phyloP scores from a whole-genome alignment of 306 rosid species.

The Abrus pulchellus region DNA sequence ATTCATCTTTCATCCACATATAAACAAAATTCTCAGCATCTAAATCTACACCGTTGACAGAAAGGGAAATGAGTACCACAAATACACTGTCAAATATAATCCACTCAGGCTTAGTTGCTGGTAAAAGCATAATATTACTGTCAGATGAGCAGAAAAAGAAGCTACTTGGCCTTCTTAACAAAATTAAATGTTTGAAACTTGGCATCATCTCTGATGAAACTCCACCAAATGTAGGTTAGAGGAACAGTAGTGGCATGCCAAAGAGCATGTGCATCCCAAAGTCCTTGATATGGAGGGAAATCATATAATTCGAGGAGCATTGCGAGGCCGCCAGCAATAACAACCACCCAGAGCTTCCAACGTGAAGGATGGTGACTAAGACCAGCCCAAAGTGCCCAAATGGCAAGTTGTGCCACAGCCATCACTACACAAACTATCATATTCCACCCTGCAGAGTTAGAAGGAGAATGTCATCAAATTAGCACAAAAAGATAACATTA shows the following conservation, averaged over 20 bases:
- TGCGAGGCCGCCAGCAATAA: constrained; percentile 70
- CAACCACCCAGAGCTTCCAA: constrained; percentile 83
- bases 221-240: constrained; percentile 88
- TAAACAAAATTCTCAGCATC: not conserved
- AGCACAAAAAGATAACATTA: not conserved
- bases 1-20: constrained; percentile 32
- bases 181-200: constrained; percentile 57
- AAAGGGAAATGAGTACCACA: constrained; percentile 34
- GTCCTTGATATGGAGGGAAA: constrained; percentile 76
- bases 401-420: constrained; percentile 70
- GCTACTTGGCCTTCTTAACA: constrained; percentile 73
- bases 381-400: constrained; percentile 87
- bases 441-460: constrained; percentile 76
- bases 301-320: constrained; percentile 85
- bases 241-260: constrained; percentile 90
- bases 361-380: constrained; percentile 72
- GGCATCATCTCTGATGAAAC: constrained; percentile 86
- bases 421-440: constrained; percentile 80
- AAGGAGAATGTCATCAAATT: constrained; percentile 30
- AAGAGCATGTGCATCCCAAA: constrained; percentile 78
- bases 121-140: constrained; percentile 6
- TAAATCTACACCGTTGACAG: constrained; percentile 28
- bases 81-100: constrained; percentile 18
- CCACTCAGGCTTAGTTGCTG: not conserved
- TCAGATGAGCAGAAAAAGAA: constrained; percentile 7